Base-by-base conservation (phyloP, 1,139 yeast species). In the Hyphopichia burtonii region DNA sequence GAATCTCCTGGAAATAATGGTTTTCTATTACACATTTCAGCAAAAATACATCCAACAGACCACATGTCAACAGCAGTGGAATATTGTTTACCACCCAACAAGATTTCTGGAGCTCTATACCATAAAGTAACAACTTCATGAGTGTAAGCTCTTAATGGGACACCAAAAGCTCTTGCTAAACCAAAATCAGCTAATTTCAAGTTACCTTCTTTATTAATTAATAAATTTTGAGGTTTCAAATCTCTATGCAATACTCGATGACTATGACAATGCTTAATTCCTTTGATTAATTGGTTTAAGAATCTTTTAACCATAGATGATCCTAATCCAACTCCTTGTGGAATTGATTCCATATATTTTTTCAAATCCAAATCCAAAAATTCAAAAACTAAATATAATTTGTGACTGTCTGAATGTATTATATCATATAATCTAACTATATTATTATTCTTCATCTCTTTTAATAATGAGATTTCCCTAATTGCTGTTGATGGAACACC, bases 401-500 rank as follows among this genome's bases (percentile, higher is more conserved):
- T 93, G 63, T 91, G 96, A 14, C 94, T 84, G 66, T 91, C 98
- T n/a, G 96, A 86, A 63, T 94, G 99, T 46, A 94, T 96, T 54
- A 94, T 93, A 63, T 94, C 96, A 62, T 86, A 89, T 41, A 94
- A 73, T 40, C 96, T 74, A 32, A 93, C 97, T 50, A 93, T 91
- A 65, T 91, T 90, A 54, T 87, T 95, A 64, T 93, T 96, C 49
- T 88, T 80, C 76, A 93, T 79, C 65, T 94, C 99, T 65, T 93
- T 93, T 54, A 93, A 74, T 38, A 94, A 76, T 1, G 98, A 91
- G 53, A 93, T 93, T 64, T 93, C 99, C 52, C 99, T 78, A 48
- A 93, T 93, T 2, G 99, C 98, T 0, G 99, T 94, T 16, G 96
- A 88, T 5, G 99, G 99, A 30, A 93, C 98, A 34, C 99, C 99